Percentiles rank a stretch among this genome's conserved stretches.
phyloP scores from a whole-genome alignment of 352 stramenopile genomes.

The Peronospora farinosa region DNA sequence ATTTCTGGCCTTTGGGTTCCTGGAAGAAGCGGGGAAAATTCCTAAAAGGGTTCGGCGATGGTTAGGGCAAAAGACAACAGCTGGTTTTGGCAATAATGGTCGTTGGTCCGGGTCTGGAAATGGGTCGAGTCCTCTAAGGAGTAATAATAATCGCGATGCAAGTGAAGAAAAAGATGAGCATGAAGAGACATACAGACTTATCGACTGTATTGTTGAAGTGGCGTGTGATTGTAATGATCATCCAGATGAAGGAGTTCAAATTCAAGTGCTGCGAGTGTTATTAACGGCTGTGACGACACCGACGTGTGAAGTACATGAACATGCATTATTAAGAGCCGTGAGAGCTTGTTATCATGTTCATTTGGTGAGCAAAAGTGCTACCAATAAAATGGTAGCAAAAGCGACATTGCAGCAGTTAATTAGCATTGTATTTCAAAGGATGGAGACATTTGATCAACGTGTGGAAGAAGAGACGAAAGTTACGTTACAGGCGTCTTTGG shows the following conservation, averaged over 20 bases:
- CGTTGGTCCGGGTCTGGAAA: conserved; percentile 14
- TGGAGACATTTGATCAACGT: conserved; percentile 89
- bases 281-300: conserved; percentile 87
- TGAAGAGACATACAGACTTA: conserved; percentile 50
- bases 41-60: conserved; percentile 56
- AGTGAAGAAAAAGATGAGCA: conserved; percentile 15
- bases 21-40: conserved; percentile 57
- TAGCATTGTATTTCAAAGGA: conserved; percentile 92
- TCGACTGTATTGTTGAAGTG: conserved; percentile 85
- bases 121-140: conserved; percentile 6
- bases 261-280: conserved; percentile 90
- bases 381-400: conserved; percentile 96
- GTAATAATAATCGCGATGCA: conserved; percentile 3
- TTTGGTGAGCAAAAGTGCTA: conserved; percentile 84
- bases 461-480: conserved; percentile 62
- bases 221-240: conserved; percentile 89
- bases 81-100: conserved; percentile 12
- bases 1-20: conserved; percentile 84
- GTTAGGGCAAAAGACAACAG: conserved; percentile 49
- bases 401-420: conserved; percentile 97
- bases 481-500: conserved; percentile 45
- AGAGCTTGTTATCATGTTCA: conserved; percentile 95
- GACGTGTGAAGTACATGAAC: conserved; percentile 88
- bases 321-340: conserved; percentile 92
- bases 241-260: conserved; percentile 86